These are phyloP conservation scores for Avena atlantica DNA, from an alignment of 176 grass and related monocot genomes.

Conservation along the genomic window DNA sequence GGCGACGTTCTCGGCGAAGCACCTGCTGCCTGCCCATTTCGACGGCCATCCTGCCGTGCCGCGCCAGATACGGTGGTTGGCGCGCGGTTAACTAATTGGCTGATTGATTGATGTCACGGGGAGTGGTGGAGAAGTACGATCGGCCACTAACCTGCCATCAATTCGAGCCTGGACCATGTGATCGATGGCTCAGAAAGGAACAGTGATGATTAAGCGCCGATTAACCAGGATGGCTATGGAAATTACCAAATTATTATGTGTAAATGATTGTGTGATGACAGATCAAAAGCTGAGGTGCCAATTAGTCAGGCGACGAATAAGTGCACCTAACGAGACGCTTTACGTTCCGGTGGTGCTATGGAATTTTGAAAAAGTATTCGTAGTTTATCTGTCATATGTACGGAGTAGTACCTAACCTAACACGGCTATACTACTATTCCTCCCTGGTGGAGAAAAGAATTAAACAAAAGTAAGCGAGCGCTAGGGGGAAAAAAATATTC, in stretches of 20 bases:
- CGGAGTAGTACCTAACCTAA: not conserved
- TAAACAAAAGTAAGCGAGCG: not conserved
- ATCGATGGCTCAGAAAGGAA: not conserved
- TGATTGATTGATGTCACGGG: conserved; percentile 40
- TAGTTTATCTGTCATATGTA: conserved; percentile 6
- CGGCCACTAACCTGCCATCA: conserved; percentile 15
- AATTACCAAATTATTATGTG: not conserved
- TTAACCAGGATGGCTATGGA: not conserved
- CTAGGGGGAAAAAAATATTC: conserved; percentile 9
- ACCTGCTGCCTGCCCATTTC: conserved; percentile 29
- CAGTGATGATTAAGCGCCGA: not conserved
- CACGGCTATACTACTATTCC: not conserved
- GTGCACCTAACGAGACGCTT: conserved; percentile 26
- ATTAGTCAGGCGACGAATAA: conserved; percentile 20
- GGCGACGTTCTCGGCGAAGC: conserved; percentile 10
- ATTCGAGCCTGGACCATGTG: not conserved
- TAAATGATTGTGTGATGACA: not conserved
- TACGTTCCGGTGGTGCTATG: conserved; percentile 3
- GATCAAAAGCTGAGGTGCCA: not conserved
- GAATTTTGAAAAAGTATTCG: conserved; percentile 25
- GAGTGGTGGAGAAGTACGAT: not conserved
- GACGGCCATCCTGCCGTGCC: conserved; percentile 28
- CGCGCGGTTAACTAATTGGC: not conserved
- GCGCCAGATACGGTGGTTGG: conserved; percentile 47
- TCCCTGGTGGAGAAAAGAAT: not conserved